Conservation (phyloP, 2,329 filamentous ascomycete species). For the Lojkania enalia region DNA sequence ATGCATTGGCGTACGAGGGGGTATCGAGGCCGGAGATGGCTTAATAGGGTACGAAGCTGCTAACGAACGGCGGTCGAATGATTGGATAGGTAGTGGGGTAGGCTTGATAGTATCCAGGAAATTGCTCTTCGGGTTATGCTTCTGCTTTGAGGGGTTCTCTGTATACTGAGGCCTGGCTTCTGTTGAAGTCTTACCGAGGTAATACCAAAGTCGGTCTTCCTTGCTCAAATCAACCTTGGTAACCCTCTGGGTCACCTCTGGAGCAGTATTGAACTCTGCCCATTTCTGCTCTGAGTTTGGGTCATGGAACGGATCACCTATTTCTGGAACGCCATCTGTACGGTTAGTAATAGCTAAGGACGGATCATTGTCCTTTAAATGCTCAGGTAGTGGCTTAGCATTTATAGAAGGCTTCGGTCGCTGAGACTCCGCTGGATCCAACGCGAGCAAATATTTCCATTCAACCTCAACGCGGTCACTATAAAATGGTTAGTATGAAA, state of each 20-base stretch:
- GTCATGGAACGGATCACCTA: conserved; percentile 53
- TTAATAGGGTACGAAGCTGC: conserved; percentile 51
- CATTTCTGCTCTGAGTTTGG: conserved; percentile 52
- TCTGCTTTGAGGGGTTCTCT: conserved; percentile 66
- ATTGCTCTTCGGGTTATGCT: conserved; percentile 69
- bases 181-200: conserved; percentile 82
- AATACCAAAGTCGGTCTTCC: conserved; percentile 81
- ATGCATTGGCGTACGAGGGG: conserved; percentile 40
- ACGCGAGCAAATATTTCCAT: conserved; percentile 80
- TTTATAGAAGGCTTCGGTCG: conserved; percentile 74
- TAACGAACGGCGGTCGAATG: conserved; percentile 34
- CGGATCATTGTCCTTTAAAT: conserved; percentile 52
- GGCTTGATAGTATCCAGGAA: conserved; percentile 69
- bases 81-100: conserved; percentile 37
- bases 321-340: conserved; percentile 54
- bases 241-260: conserved; percentile 53
- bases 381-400: conserved; percentile 69
- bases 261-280: conserved; percentile 69
- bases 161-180: conserved; percentile 92
- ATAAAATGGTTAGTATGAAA: not conserved
- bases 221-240: conserved; percentile 72
- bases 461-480: conserved; percentile 77
- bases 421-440: conserved; percentile 70
- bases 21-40: conserved; percentile 41
- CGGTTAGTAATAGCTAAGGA: conserved; percentile 51